phyloP scores from a whole-genome alignment of 2,329 filamentous ascomycete genomes.

The Onygenales sp. region DNA sequence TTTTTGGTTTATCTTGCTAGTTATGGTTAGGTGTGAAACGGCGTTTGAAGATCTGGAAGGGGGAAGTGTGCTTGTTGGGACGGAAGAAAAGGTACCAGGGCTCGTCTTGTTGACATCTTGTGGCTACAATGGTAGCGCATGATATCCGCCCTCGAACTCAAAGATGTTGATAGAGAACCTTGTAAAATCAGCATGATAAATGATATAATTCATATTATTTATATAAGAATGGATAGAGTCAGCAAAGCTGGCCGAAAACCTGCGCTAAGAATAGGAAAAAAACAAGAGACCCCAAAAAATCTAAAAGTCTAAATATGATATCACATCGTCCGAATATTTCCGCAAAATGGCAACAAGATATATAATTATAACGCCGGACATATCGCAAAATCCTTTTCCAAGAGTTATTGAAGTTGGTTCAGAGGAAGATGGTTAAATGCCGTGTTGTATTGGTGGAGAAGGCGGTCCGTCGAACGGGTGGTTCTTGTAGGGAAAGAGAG shows the following conservation, averaged over 20 bases:
- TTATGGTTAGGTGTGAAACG: too few relatives aligned
- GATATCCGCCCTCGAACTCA: too few relatives aligned
- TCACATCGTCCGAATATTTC: not conserved
- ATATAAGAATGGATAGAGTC: not conserved
- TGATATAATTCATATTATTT: not conserved
- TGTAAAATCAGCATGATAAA: too few relatives aligned
- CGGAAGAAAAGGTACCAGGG: too few relatives aligned
- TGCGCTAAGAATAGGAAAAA: too few relatives aligned
- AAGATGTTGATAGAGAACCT: too few relatives aligned
- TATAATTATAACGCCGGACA: not conserved
- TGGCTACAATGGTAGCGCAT: too few relatives aligned
- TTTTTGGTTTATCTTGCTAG: too few relatives aligned
- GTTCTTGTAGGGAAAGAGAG: not conserved
- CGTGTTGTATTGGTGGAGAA: not conserved
- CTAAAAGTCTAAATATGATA: not conserved
- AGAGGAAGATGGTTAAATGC: not conserved
- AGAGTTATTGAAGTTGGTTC: not conserved
- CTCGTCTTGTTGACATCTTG: too few relatives aligned
- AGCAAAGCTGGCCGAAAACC: not conserved
- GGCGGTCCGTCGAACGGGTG: too few relatives aligned
- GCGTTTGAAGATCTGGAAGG: too few relatives aligned
- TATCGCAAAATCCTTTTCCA: not conserved
- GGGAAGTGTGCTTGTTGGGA: too few relatives aligned
- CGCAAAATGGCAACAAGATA: not conserved
- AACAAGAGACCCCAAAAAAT: not conserved